phyloP scores from a whole-genome alignment of 2,329 filamentous ascomycete genomes.

The Colletotrichum destructivum region DNA sequence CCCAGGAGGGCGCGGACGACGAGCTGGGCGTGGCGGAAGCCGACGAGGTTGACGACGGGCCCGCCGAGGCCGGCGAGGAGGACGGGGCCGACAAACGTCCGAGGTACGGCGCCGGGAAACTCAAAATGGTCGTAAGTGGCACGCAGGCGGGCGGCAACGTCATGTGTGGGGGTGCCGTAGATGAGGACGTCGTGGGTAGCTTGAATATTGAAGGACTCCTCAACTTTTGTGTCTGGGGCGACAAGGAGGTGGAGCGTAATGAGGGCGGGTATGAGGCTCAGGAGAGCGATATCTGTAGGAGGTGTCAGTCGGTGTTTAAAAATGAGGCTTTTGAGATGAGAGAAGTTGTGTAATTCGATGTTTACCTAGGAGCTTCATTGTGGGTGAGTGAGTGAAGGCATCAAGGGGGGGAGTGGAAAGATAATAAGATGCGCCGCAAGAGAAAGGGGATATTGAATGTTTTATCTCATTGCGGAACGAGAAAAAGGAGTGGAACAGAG shows the following conservation, averaged over 20 bases:
- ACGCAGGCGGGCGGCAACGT: slow-evolving; percentile 68
- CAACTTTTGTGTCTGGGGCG: slow-evolving; percentile 95
- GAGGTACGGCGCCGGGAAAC: slow-evolving; percentile 92
- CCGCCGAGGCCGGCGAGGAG: slow-evolving; percentile 81
- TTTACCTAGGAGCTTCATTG: slow-evolving; percentile 46
- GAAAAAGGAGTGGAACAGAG: background rate
- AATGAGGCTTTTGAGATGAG: background rate
- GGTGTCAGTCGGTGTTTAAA: slow-evolving; percentile 25
- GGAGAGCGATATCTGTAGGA: slow-evolving; percentile 62
- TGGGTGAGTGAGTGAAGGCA: slow-evolving; percentile 13
- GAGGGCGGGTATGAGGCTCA: slow-evolving; percentile 72
- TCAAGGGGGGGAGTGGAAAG: background rate
- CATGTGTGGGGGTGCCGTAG: slow-evolving; percentile 79
- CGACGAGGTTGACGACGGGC: slow-evolving; percentile 73
- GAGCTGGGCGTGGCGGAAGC: slow-evolving; percentile 70
- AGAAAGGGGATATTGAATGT: background rate
- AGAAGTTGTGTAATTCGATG: background rate
- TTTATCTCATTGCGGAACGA: slow-evolving; percentile 10
- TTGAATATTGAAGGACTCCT: slow-evolving; percentile 98
- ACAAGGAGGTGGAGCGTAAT: slow-evolving; percentile 79
- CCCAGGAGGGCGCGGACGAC: slow-evolving; percentile 85
- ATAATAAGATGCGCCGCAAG: background rate
- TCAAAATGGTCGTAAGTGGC: slow-evolving; percentile 87
- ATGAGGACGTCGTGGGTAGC: slow-evolving; percentile 90
- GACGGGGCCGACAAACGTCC: slow-evolving; percentile 89